Conservation (phyloP, 331 rosid species). For the Malus hybrid region DNA sequence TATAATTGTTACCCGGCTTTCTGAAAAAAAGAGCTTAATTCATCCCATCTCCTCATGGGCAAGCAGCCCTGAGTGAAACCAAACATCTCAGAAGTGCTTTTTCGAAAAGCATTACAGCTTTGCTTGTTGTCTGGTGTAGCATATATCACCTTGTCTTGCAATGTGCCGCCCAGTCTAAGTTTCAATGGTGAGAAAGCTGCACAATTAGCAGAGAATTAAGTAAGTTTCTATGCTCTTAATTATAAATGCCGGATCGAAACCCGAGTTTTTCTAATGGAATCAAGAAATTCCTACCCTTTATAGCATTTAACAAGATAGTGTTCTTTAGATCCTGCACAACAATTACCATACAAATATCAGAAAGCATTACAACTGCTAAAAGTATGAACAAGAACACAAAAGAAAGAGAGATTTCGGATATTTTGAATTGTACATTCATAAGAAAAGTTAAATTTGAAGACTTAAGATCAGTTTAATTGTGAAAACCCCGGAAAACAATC, state of each 20-base stretch:
- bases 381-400: not conserved
- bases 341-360: not conserved
- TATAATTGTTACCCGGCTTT: slow-evolving; percentile 58
- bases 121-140: slow-evolving; percentile 43
- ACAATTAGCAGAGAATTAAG: slow-evolving; percentile 18
- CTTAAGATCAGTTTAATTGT: not conserved
- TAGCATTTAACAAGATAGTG: slow-evolving; percentile 58
- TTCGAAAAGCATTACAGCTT: slow-evolving; percentile 50
- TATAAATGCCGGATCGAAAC: not conserved
- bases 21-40: slow-evolving; percentile 62
- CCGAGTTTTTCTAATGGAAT: not conserved
- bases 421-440: not conserved
- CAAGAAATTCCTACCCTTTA: slow-evolving; percentile 50
- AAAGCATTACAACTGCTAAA: not conserved
- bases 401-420: not conserved
- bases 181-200: slow-evolving; percentile 93
- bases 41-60: slow-evolving; percentile 87
- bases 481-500: not conserved
- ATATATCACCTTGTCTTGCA: slow-evolving; percentile 78
- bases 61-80: slow-evolving; percentile 76
- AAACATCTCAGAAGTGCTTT: slow-evolving; percentile 44
- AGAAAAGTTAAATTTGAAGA: not conserved
- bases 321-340: slow-evolving; percentile 70
- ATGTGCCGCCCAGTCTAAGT: slow-evolving; percentile 77
- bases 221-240: not conserved